phyloP scores from a whole-genome alignment of 371 early-diverging fungal genomes.

The Mucor plumbeus region DNA sequence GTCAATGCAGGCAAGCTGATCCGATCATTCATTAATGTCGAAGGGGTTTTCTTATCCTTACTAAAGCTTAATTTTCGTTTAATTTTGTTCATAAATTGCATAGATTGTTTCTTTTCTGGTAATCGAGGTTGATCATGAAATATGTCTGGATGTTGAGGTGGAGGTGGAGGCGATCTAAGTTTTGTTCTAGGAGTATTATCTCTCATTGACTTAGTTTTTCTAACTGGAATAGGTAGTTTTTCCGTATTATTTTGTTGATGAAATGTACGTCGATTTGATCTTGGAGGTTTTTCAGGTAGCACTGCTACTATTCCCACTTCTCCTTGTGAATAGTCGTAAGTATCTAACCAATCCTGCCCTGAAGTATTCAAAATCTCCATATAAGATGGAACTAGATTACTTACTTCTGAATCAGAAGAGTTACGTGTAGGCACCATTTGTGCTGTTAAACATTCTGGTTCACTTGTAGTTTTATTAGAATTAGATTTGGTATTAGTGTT shows the following conservation, averaged over 20 bases:
- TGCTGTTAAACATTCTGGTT: neutral
- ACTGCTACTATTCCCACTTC: neutral
- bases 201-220: conserved; percentile 23
- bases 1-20: neutral
- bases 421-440: conserved; percentile 1
- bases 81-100: conserved; percentile 13
- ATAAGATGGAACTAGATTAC: conserved; percentile 13
- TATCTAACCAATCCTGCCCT: conserved; percentile 23
- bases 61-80: conserved; percentile 21
- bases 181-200: conserved; percentile 5
- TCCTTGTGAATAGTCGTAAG: conserved; percentile 9
- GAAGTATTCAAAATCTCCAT: conserved; percentile 16
- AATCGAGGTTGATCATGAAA: neutral
- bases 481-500: neutral
- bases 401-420: conserved; percentile 19
- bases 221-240: conserved; percentile 1
- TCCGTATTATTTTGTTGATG: neutral
- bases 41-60: neutral
- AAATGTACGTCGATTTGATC: conserved; percentile 8
- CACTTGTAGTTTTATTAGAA: neutral
- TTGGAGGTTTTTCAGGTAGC: neutral
- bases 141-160: conserved; percentile 10
- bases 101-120: conserved; percentile 3
- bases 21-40: neutral
- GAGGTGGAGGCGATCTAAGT: conserved; percentile 15